Percentiles rank a stretch among this genome's conserved stretches.
These are phyloP conservation scores for Alnus glutinosa DNA, from an alignment of 306 rosid species.

Conservation along the genomic window DNA sequence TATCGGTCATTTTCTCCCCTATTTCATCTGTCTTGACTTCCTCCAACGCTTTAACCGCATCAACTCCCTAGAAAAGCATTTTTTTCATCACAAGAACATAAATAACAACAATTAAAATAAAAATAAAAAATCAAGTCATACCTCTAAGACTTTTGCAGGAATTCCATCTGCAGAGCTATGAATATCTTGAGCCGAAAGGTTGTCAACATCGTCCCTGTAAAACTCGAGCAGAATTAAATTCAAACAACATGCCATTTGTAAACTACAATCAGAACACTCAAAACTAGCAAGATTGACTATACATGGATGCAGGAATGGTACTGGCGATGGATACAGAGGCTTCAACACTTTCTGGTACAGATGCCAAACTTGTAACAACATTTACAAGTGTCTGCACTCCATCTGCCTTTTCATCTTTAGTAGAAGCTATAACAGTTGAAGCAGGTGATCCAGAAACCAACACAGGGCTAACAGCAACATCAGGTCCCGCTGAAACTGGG, in stretches of 20 bases:
- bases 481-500: conserved; percentile 65
- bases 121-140: conserved; percentile 27
- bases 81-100: conserved; percentile 3
- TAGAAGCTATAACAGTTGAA: conserved; percentile 52
- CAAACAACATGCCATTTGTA: conserved; percentile 1
- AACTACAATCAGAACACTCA: conserved; percentile 13
- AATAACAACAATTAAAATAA: conserved; percentile 16
- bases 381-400: conserved; percentile 49
- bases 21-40: conserved; percentile 48
- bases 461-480: conserved; percentile 42
- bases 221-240: conserved; percentile 25
- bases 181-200: conserved; percentile 42
- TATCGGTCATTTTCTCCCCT: conserved; percentile 52
- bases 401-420: conserved; percentile 37
- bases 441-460: conserved; percentile 47
- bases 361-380: conserved; percentile 38
- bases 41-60: conserved; percentile 40
- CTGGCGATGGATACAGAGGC: conserved; percentile 37
- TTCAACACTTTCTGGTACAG: conserved; percentile 40
- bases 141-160: conserved; percentile 55
- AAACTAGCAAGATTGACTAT: conserved; percentile 28
- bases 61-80: conserved; percentile 36
- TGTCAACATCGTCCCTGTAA: conserved; percentile 51
- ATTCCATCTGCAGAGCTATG: conserved; percentile 51
- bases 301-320: conserved; percentile 56